phyloP scores from a whole-genome alignment of 208 protist species.

The Phytomonas sp. region DNA sequence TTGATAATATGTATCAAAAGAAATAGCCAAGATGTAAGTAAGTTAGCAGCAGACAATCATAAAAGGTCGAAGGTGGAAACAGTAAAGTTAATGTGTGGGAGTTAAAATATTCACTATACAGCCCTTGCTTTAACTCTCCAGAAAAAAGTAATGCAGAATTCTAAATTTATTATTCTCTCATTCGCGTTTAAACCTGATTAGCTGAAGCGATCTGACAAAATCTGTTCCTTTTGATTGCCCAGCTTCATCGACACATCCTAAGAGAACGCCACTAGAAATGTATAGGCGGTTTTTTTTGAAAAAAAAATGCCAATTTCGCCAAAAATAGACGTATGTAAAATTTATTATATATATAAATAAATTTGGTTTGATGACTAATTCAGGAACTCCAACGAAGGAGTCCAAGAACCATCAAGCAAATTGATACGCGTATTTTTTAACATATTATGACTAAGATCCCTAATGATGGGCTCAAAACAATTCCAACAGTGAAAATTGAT shows the following conservation, averaged over 20 bases:
- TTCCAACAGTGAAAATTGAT: constrained; percentile 74
- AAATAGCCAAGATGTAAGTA: background rate
- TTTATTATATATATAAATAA: background rate
- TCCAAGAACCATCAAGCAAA: constrained; percentile 78
- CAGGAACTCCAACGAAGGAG: constrained; percentile 61
- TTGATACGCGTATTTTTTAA: constrained; percentile 47
- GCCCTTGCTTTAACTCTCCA: background rate
- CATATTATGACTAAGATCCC: constrained; percentile 26
- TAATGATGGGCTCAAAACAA: constrained; percentile 65
- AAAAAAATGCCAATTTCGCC: background rate
- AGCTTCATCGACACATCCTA: background rate
- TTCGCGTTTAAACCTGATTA: background rate
- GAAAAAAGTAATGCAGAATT: background rate
- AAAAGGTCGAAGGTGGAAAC: background rate
- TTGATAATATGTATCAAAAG: background rate
- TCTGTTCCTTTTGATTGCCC: background rate
- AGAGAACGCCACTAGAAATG: background rate
- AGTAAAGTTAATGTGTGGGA: background rate
- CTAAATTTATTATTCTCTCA: background rate
- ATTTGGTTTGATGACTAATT: constrained; percentile 9
- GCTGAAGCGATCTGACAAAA: background rate
- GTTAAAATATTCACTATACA: background rate
- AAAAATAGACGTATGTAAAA: background rate
- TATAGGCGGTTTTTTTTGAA: background rate
- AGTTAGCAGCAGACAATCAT: background rate